Conservation (phyloP, 2,329 filamentous ascomycete genomes). For the Talaromyces sp. region DNA sequence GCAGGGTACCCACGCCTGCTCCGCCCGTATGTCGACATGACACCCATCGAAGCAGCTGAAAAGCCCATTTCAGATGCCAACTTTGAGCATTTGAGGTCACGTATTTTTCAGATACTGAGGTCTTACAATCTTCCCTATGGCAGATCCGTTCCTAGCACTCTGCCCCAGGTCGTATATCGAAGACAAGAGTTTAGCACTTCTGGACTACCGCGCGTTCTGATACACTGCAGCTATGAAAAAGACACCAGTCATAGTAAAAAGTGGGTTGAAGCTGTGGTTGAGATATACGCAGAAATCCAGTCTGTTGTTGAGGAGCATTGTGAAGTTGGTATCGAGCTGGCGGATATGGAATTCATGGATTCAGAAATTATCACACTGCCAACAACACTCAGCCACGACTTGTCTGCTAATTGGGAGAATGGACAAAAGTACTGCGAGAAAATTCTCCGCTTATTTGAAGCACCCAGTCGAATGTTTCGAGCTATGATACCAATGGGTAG, state of each 20-base stretch:
- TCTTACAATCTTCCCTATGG: background rate
- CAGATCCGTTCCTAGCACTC: background rate
- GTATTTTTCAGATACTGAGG: background rate
- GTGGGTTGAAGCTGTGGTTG: background rate
- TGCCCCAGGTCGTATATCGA: background rate
- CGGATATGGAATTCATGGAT: background rate
- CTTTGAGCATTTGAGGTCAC: background rate
- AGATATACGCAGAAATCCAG: slow-evolving; percentile 1
- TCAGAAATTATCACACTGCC: background rate
- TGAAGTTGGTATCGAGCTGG: background rate
- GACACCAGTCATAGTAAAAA: background rate
- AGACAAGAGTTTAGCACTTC: background rate
- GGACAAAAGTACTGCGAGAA: background rate
- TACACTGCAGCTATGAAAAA: background rate
- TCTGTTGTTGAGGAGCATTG: background rate
- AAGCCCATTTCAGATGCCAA: background rate
- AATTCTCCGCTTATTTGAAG: slow-evolving; percentile 3
- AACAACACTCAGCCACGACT: background rate
- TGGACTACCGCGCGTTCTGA: background rate
- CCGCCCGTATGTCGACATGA: background rate
- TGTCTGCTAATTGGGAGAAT: slow-evolving; percentile 1
- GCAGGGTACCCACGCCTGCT: background rate
- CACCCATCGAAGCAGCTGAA: background rate
- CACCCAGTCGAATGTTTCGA: background rate
- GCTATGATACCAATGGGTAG: slow-evolving; percentile 3